Evolutionary conservation across 2,329 filamentous ascomycete genomes (phyloP), one percentile per base, ranked within the genome.

Genomic region (Aspergillus fumigatiaffinis): DNA sequence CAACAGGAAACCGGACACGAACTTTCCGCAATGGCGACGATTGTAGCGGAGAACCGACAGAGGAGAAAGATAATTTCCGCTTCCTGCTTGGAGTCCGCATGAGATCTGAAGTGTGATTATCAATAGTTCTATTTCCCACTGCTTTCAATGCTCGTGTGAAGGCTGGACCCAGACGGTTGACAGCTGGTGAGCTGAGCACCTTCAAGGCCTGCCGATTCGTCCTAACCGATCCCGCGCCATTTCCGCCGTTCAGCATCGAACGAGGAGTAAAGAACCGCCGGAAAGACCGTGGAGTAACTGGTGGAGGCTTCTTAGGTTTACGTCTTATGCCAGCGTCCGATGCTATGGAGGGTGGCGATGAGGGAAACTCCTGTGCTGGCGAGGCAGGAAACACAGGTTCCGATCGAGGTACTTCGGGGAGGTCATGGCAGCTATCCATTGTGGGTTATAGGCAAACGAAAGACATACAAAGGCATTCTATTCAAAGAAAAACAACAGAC

Each of bases 271-370:
- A 81, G 62, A 81, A 81, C 38, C 75, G 73, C 53, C 72, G 75
- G 58, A 81, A 81, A n/a, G 78, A 77, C 51, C 78, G 74, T n/a
- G 79, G 79, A 12, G 79, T 81, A 35, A 81, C 74, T 28, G 78
- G 75, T 48, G 79, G 79, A 51, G 74, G 75, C 60, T 77, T 79
- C 66, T 73, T 73, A 53, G 68, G 70, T 63, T 75, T 76, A 57
- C 69, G 72, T 54, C 71, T 67, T 56, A 66, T 58, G 28, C 67
- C 72, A 63, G 67, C 65, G 65, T 75, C 72, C 35, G 73, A 76
- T 54, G 68, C 67, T 60, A 75, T 70, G 29, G 74, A 75, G 49
- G 76, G 75, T 54, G 76, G 75, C 60, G 75, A 77, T 47, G 75
- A 76, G 44, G 75, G 74, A 57, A 76, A 65, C 48, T 74, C 70